These are phyloP conservation scores for Metarhizium sp. DNA, from an alignment of 2,329 filamentous ascomycete species.

Conservation along the genomic window DNA sequence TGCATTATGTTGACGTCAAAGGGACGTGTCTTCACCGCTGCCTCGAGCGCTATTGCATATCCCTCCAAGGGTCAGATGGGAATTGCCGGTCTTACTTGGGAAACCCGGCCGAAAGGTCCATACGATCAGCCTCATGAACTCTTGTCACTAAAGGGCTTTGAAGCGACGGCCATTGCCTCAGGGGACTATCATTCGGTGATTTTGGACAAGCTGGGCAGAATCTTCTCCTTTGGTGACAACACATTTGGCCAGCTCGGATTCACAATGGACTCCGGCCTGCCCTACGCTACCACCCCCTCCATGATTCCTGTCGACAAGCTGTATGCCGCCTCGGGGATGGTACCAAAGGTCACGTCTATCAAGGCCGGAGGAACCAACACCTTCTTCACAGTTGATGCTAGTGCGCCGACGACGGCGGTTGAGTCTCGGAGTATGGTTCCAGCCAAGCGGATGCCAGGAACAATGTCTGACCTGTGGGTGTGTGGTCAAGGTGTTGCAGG, in stretches of 20 bases:
- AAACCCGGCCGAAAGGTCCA: constrained; percentile 62
- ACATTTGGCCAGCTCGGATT: constrained; percentile 85
- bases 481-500: constrained; percentile 83
- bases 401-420: constrained; percentile 28
- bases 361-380: constrained; percentile 80
- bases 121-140: constrained; percentile 82
- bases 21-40: constrained; percentile 84
- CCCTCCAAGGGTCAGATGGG: constrained; percentile 82
- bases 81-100: constrained; percentile 73
- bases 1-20: constrained; percentile 74
- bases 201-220: constrained; percentile 63
- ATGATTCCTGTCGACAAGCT: constrained; percentile 61
- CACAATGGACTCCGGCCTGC: constrained; percentile 52
- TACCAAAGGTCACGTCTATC: constrained; percentile 63
- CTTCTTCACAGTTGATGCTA: constrained; percentile 78
- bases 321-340: constrained; percentile 56
- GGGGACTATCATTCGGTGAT: constrained; percentile 83
- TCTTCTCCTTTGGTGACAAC: constrained; percentile 90
- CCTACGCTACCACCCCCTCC: constrained; percentile 59
- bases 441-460: constrained; percentile 21
- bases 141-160: constrained; percentile 56
- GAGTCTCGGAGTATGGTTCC: constrained; percentile 16
- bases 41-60: constrained; percentile 67
- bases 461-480: constrained; percentile 62
- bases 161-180: constrained; percentile 65